Base-by-base conservation (phyloP, 169 alveolate species). In the Neospora caninum region DNA sequence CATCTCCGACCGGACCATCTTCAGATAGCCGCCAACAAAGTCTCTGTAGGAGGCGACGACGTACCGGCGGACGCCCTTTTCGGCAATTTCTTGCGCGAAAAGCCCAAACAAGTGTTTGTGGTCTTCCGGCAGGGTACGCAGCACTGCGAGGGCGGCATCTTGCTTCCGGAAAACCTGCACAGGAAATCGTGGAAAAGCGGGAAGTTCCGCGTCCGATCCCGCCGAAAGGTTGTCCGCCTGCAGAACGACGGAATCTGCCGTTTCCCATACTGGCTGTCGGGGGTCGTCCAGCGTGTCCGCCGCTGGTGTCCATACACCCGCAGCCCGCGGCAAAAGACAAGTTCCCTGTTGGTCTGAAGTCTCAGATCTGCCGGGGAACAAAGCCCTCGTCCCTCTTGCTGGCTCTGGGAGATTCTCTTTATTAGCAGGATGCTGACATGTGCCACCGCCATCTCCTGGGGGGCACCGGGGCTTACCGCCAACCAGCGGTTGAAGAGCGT, bases 101-200 rank as follows among this genome's bases (percentile, higher is more conserved):
- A 73, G 42, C 18, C 49, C 39, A 22, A 73, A 73, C 42, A 34
- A n/a, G 84, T 16, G 1, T n/a, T n/a, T 31, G 43, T 6, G 20
- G 39, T 73, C 27, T 73, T 73, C n/a, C 7, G 84, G 84, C 39
- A 73, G 43, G 39, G n/a, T 27, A 10, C n/a, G 84, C 84, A 73
- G 84, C 84, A n/a, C 49, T 13, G 39, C 84, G 25, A 73, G 42
- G 39, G 84, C 84, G 25, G 84, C 84, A 34, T 73, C 84, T n/a
- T 73, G 84, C 42, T 73, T 73, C 27, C 84, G 84, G 42, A 73
- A 73, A 73, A 73, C 43, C 42, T n/a, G 84, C 43, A 73, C 84
- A n/a, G 45, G 45, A 73, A 6, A 36, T 27, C 84, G 84, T 13
- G 84, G 84, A 16, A 36, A 73, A 18, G 45, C 39, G 20, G 84